Percentiles rank a stretch among this genome's conserved stretches.
phyloP scores from a whole-genome alignment of 495 filamentous ascomycete species.

The Poronia punctata region DNA sequence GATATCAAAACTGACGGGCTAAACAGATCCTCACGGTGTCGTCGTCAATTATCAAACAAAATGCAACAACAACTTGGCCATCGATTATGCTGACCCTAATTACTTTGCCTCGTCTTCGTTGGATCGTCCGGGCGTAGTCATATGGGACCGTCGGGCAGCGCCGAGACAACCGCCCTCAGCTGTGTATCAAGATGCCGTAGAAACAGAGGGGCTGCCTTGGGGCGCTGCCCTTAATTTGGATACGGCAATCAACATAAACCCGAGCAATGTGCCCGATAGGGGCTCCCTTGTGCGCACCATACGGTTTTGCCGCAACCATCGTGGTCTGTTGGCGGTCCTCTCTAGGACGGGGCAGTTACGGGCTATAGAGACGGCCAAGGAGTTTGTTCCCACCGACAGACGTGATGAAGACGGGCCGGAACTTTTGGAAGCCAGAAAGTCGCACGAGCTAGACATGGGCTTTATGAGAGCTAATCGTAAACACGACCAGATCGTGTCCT shows the following conservation, averaged over 20 bases:
- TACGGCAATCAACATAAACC: conserved; percentile 50
- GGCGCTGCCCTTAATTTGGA: conserved; percentile 60
- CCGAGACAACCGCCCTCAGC: conserved; percentile 37
- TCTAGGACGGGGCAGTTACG: conserved; percentile 75
- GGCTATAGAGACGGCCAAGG: conserved; percentile 60
- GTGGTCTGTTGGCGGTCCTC: conserved; percentile 67
- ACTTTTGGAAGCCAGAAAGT: conserved; percentile 44
- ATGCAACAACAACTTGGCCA: conserved; percentile 83
- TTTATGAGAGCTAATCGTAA: conserved; percentile 38
- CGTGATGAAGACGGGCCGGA: conserved; percentile 39
- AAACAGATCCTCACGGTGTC: conserved; percentile 46
- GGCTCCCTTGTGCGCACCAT: conserved; percentile 63
- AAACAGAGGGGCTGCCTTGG: conserved; percentile 44
- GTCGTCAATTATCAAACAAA: conserved; percentile 60
- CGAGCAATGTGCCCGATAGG: conserved; percentile 37
- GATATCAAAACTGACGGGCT: not conserved
- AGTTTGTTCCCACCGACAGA: conserved; percentile 38
- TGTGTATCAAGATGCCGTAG: conserved; percentile 40
- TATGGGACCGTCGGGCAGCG: conserved; percentile 82
- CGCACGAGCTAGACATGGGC: conserved; percentile 46
- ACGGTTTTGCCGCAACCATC: conserved; percentile 67
- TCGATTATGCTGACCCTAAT: conserved; percentile 85
- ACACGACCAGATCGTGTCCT: conserved; percentile 68
- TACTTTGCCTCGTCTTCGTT: conserved; percentile 87
- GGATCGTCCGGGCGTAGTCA: conserved; percentile 60